Evolutionary conservation across 345 rosid species (phyloP).

Genomic region (Acer yangbiense): DNA sequence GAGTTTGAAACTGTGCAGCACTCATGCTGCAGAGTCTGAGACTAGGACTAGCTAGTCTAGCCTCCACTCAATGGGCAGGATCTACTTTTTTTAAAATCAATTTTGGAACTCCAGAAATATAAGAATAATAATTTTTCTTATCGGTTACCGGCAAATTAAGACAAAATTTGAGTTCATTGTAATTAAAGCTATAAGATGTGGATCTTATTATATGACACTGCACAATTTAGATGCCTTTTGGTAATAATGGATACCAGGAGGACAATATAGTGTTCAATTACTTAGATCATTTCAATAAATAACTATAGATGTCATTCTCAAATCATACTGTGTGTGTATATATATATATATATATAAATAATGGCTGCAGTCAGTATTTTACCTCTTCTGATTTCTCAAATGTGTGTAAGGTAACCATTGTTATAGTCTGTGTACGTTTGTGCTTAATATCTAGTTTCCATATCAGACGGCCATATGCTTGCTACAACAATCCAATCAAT

Average conservation of each 20-base stretch:
- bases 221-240: background rate
- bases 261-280: background rate
- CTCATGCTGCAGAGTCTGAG: background rate
- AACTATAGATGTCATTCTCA: background rate
- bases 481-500: background rate
- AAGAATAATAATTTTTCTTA: background rate
- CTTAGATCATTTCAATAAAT: background rate
- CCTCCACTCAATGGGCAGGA: background rate
- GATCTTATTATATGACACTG: background rate
- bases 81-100: too few species aligned
- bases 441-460: background rate
- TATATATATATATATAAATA: too few species aligned
- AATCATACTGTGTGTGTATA: background rate
- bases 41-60: background rate
- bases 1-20: background rate
- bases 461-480: background rate
- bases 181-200: background rate
- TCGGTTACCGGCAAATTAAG: background rate
- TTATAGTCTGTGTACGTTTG: background rate
- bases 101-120: background rate
- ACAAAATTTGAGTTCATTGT: background rate
- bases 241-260: background rate
- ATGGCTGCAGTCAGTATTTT: background rate
- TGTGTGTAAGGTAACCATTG: background rate
- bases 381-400: background rate